Evolutionary conservation across 2,329 filamentous ascomycete species (phyloP), one percentile per base, ranked within the genome.

Genomic region (Stemphylium beticola): DNA sequence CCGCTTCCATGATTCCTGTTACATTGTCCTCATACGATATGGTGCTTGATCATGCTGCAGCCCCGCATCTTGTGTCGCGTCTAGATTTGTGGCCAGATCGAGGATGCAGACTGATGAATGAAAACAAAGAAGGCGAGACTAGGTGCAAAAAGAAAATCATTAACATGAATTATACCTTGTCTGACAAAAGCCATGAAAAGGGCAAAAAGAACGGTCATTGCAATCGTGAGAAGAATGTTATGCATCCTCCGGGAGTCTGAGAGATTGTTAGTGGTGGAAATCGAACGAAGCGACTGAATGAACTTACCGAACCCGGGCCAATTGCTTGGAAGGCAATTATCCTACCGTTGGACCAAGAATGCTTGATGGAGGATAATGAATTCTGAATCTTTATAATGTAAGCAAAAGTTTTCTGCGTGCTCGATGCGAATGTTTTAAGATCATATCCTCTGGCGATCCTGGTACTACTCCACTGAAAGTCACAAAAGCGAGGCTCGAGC

Each of bases 201-300:
- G 22, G 12, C 39, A 10, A 26, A 17, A 14, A n/a, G 37, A 11
- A 17, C 14, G 8, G 26, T n/a, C 37, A 10, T 33, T 39, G 53
- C 53, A 61, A 55, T 57, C 37, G 56, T 48, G 46, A 61, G 53
- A 62, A 60, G 51, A 49, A 62, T 53, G 46, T 55, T 60, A 26
- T 62, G 60, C 60, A 62, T 58, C 60, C 33, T 40, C 37, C 37
- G 37, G 37, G 37, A 40, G 37, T 40, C n/a, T n/a, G n/a, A n/a
- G n/a, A n/a, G n/a, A n/a, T n/a, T n/a, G n/a, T n/a, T n/a, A n/a
- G n/a, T n/a, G n/a, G n/a, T n/a, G n/a, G n/a, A n/a, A n/a, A n/a
- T n/a, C n/a, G n/a, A n/a, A n/a, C n/a, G n/a, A n/a, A n/a, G n/a
- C n/a, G n/a, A n/a, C n/a, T n/a, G n/a, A n/a, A n/a, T n/a, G n/a